These are phyloP conservation scores for Botrytis pseudocinerea DNA, from an alignment of 2,329 filamentous ascomycete genomes.

Conservation along the genomic window DNA sequence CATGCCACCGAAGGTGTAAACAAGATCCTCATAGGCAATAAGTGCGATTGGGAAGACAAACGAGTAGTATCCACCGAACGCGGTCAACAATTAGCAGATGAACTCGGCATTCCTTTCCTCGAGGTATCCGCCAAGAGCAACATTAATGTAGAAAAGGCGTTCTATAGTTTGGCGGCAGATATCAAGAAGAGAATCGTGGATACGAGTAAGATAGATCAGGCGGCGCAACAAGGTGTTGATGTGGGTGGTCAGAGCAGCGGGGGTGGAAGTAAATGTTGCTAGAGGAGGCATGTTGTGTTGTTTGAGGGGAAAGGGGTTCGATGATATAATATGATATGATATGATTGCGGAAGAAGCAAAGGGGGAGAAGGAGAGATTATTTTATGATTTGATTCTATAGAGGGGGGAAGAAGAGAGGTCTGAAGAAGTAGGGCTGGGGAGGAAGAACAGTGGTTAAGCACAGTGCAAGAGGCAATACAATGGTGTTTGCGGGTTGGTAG, in stretches of 20 bases:
- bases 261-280: conserved; percentile 74
- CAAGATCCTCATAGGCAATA: conserved; percentile 99
- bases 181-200: conserved; percentile 99
- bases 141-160: conserved; percentile 99
- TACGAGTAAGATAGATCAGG: conserved; percentile 74
- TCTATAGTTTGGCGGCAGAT: conserved; percentile 90
- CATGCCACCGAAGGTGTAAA: conserved; percentile 99
- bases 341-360: neutral
- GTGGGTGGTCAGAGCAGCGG: conserved; percentile 62
- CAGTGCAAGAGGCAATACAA: conserved; percentile 6
- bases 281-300: conserved; percentile 39
- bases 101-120: conserved; percentile 96
- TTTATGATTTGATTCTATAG: conserved; percentile 14
- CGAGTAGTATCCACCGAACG: conserved; percentile 89
- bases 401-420: neutral
- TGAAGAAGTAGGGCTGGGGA: neutral
- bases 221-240: conserved; percentile 61
- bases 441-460: neutral
- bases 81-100: conserved; percentile 89
- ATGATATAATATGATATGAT: neutral
- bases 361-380: conserved; percentile 25
- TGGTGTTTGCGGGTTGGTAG: conserved; percentile 24
- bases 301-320: neutral
- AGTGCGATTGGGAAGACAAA: conserved; percentile 99
- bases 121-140: conserved; percentile 99